These are phyloP conservation scores for Citrus medica DNA, from an alignment of 345 rosid genomes.

Conservation along the genomic window DNA sequence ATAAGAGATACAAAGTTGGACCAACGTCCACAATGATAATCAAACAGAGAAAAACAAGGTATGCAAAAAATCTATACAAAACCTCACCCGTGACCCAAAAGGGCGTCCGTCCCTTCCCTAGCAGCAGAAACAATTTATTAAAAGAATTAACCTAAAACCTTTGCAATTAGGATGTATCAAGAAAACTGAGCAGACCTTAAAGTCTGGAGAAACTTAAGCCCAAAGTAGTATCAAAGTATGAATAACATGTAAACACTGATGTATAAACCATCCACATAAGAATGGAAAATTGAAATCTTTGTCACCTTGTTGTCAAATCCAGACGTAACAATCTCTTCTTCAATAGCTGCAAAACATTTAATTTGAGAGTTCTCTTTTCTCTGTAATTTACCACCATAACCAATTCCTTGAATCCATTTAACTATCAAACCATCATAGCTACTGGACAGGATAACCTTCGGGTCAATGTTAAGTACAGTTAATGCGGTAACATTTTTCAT, in stretches of 20 bases:
- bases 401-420: slow-evolving; percentile 87
- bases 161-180: neutral
- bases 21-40: neutral
- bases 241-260: neutral
- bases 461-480: slow-evolving; percentile 56
- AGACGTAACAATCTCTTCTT: slow-evolving; percentile 77
- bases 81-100: no score
- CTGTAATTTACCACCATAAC: slow-evolving; percentile 71
- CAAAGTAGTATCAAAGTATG: neutral
- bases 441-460: slow-evolving; percentile 62
- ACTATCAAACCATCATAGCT: slow-evolving; percentile 91
- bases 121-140: neutral
- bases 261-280: neutral
- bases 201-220: neutral
- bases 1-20: neutral
- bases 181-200: neutral
- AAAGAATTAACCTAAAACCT: neutral
- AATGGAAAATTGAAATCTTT: neutral
- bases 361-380: slow-evolving; percentile 79
- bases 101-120: neutral
- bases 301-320: slow-evolving; percentile 93
- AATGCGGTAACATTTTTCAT: slow-evolving; percentile 81
- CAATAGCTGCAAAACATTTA: slow-evolving; percentile 79
- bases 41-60: no score
- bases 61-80: no score